Conservation (phyloP, 23 red algal genomes). For the Agarophyton chilense region DNA sequence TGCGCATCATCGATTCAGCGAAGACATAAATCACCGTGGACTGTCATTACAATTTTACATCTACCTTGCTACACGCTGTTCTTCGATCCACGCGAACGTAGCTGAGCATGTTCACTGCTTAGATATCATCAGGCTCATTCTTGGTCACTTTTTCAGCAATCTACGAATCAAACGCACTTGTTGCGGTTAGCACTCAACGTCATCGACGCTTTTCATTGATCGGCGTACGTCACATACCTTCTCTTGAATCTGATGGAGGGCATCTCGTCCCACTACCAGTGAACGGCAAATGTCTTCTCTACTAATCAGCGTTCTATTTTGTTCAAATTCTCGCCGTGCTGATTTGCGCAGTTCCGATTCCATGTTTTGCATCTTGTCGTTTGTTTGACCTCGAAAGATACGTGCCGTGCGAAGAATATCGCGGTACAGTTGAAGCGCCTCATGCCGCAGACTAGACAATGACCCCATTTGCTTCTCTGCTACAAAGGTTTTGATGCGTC, state of each 20-base stretch:
- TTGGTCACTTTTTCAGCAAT: background rate
- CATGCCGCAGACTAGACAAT: conserved; percentile 17
- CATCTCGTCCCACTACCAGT: conserved; percentile 33
- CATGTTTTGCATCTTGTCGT: conserved; percentile 11
- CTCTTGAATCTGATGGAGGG: conserved; percentile 43
- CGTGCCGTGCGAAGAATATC: conserved; percentile 37
- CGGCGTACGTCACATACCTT: conserved; percentile 24
- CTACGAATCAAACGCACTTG: background rate
- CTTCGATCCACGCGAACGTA: too few species aligned
- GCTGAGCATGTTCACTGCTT: background rate
- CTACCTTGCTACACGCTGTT: too few species aligned
- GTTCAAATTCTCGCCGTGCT: conserved; percentile 28
- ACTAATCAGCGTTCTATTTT: conserved; percentile 5
- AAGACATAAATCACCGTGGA: too few species aligned
- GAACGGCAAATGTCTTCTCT: conserved; percentile 27
- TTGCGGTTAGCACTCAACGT: background rate
- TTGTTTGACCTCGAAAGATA: conserved; percentile 24
- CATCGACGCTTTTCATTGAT: background rate
- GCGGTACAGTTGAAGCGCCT: conserved; percentile 47
- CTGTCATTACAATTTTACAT: too few species aligned
- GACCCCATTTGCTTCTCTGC: conserved; percentile 17
- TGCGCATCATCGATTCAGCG: too few species aligned
- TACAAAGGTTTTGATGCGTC: too few species aligned
- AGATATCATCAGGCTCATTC: background rate
- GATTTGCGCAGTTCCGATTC: conserved; percentile 5